Conservation (phyloP, 2,329 filamentous ascomycete genomes). For the Ceratocystis destructans region DNA sequence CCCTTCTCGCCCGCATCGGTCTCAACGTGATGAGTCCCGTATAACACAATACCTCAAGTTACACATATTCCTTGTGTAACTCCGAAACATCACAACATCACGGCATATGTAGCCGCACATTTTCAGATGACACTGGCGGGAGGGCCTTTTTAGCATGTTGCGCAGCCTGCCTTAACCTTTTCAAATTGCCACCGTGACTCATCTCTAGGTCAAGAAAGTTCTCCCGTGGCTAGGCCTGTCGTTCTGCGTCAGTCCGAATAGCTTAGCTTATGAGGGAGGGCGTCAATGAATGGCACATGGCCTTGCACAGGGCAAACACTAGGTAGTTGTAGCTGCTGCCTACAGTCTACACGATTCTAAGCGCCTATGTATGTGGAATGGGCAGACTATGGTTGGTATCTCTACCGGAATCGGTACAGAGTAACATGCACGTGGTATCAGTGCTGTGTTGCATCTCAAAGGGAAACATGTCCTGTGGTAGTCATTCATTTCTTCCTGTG, state of each 20-base stretch:
- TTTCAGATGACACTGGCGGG: background rate
- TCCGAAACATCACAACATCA: background rate
- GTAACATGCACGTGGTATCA: background rate
- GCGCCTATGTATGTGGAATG: background rate
- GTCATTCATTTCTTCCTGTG: background rate
- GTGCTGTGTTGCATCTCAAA: background rate
- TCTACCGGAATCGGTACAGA: background rate
- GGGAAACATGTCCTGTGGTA: background rate
- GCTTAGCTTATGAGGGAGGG: background rate
- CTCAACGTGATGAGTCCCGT: background rate
- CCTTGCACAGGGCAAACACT: background rate
- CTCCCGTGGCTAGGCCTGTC: background rate
- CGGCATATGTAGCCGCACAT: background rate
- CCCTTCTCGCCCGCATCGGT: too few relatives aligned
- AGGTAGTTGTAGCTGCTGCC: background rate
- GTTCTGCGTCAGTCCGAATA: background rate
- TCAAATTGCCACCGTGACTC: background rate
- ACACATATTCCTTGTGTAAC: background rate
- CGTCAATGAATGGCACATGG: background rate
- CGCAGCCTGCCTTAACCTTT: background rate
- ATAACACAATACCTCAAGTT: background rate
- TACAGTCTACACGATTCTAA: background rate
- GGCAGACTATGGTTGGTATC: background rate
- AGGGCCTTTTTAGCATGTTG: background rate
- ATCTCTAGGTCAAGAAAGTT: background rate